Evolutionary conservation across 768 basidiomycete genomes (phyloP), one percentile per base, ranked within the genome.

Genomic region (Panus rudis): DNA sequence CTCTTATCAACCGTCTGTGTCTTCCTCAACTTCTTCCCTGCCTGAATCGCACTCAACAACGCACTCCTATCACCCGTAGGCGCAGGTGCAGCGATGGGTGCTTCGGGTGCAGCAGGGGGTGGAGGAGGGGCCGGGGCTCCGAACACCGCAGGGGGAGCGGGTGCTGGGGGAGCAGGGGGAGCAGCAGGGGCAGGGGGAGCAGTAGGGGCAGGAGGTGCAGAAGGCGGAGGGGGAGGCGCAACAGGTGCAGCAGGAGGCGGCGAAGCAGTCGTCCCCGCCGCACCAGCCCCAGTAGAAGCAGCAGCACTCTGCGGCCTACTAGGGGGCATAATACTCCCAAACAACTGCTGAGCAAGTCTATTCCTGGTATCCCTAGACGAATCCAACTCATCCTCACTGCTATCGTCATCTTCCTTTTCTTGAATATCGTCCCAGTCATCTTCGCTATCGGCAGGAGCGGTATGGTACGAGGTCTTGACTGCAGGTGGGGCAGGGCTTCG

Each of bases 341-440:
- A 97, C 33, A 97, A 57, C 44, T 80, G 72, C 49, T 77, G 72
- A 6, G 93, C 93, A 28, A 98, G 77, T 42, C 79, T 77, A 45
- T 74, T 73, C 13, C 87, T 72, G 14, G 70, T 75, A 39, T 67
- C 71, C 33, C 92, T 71, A 3, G 76, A 79, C 12, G 71, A 71
- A n/a, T 72, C 69, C 37, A 84, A 66, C 46, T 92, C 91, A 59
- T 92, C 91, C 42, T 91, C 89, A 41, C 79, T 83, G 49, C 78
- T 82, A 52, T 84, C 81, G 4, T 76, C 74, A 4, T 76, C 74
- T 6, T 73, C 75, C 32, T 77, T 79, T 60, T 92, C 90, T 54
- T 77, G 68, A 38, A 89, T 68, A n/a, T 81, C 79, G 42, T 84
- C 90, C 90, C 91, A 93, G 39, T 91, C 89, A 14, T 87, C 85